Conservation (phyloP, 139 green algal species). For the Volvox reticuliferus region DNA sequence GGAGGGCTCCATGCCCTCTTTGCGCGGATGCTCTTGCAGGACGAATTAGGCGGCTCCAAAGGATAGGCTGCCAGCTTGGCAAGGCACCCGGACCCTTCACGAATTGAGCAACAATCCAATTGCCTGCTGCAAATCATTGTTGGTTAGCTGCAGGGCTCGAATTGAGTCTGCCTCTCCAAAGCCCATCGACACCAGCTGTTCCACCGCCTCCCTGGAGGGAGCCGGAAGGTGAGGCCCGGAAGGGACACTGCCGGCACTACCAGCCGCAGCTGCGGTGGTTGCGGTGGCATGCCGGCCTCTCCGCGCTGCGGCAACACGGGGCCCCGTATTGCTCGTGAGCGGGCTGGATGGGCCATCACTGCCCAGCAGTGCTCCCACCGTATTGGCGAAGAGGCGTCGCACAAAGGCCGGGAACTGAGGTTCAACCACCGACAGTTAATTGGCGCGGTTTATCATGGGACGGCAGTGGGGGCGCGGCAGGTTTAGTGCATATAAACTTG, state of each 20-base stretch:
- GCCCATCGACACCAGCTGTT: constrained; percentile 77
- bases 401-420: constrained; percentile 34
- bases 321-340: background rate
- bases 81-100: background rate
- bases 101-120: constrained; percentile 61
- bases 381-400: background rate
- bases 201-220: constrained; percentile 67
- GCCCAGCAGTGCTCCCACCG: constrained; percentile 33
- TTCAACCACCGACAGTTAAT: no score
- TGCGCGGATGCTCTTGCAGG: no score
- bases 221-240: constrained; percentile 31
- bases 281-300: background rate
- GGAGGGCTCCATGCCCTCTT: no score
- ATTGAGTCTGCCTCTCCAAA: constrained; percentile 59
- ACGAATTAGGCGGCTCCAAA: no score
- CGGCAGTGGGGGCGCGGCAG: no score
- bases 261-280: background rate
- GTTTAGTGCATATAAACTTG: no score
- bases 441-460: no score
- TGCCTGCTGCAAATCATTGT: constrained; percentile 74
- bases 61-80: no score
- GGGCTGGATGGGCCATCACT: background rate
- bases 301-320: background rate
- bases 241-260: background rate
- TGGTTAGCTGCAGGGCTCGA: constrained; percentile 58